Evolutionary conservation across 441 rosid genomes (phyloP).

Genomic region (Sinapis alba): DNA sequence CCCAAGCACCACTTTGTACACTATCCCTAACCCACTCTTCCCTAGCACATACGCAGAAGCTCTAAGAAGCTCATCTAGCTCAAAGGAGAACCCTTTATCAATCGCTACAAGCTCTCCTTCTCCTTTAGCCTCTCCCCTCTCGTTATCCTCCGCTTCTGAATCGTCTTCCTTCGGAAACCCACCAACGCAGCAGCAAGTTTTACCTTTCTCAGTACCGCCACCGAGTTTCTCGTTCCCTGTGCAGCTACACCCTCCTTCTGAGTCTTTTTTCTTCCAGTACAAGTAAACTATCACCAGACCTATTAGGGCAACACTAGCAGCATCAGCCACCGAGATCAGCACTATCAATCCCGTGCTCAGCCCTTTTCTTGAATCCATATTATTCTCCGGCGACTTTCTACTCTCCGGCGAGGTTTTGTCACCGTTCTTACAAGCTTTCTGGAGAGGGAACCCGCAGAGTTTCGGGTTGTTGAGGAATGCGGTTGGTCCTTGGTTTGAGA

Average conservation of each 20-base stretch:
- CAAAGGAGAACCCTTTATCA: constrained; percentile 82
- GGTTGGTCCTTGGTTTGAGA: constrained; percentile 92
- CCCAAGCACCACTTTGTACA: constrained; percentile 91
- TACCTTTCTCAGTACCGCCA: constrained; percentile 47
- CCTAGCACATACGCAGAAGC: constrained; percentile 97
- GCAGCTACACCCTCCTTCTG: constrained; percentile 74
- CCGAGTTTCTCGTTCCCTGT: constrained; percentile 73
- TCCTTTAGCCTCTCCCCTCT: constrained; percentile 44
- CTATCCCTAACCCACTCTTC: constrained; percentile 93
- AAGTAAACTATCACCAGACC: constrained; percentile 69
- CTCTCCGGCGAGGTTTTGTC: constrained; percentile 38
- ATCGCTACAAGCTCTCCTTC: constrained; percentile 87
- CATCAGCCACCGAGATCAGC: constrained; percentile 74
- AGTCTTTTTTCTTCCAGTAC: constrained; percentile 89
- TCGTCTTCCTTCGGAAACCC: constrained; percentile 47
- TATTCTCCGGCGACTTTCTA: constrained; percentile 44
- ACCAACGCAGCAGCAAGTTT: constrained; percentile 34
- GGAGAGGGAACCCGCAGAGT: constrained; percentile 91
- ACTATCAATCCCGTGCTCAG: constrained; percentile 71
- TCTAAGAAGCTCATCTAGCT: constrained; percentile 84
- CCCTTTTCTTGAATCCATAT: constrained; percentile 40
- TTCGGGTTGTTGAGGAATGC: constrained; percentile 81
- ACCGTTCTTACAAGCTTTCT: constrained; percentile 60
- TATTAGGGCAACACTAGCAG: constrained; percentile 75
- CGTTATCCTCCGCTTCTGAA: constrained; percentile 67